These are phyloP conservation scores for Coemansia guatemalensis DNA, from an alignment of 192 early-diverging fungal genomes.

Conservation along the genomic window DNA sequence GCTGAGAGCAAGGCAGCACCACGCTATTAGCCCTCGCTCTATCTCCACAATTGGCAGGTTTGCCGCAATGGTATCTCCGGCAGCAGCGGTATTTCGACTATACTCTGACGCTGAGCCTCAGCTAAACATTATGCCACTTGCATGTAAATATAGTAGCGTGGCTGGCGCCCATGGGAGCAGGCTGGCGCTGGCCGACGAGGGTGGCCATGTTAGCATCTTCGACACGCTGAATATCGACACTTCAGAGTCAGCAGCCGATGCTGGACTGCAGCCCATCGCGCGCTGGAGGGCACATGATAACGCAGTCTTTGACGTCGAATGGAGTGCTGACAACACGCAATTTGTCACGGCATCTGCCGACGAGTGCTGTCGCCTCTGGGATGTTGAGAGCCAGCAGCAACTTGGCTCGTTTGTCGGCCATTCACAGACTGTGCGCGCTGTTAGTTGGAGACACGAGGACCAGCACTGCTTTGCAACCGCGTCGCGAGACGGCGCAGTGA, in stretches of 20 bases:
- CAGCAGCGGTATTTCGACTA: slow-evolving; percentile 23
- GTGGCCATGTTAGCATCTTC: slow-evolving; percentile 35
- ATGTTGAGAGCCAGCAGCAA: slow-evolving; percentile 61
- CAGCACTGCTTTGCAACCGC: slow-evolving; percentile 67
- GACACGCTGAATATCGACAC: slow-evolving; percentile 13
- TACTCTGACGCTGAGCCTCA: slow-evolving; percentile 16
- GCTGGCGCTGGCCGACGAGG: slow-evolving; percentile 46
- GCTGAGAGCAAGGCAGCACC: slow-evolving; percentile 11
- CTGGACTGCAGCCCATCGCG: slow-evolving; percentile 13
- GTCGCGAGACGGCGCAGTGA: slow-evolving; percentile 69
- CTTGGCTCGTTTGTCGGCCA: slow-evolving; percentile 66
- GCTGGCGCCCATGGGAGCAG: background rate
- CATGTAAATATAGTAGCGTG: slow-evolving; percentile 38
- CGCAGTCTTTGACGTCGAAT: slow-evolving; percentile 80
- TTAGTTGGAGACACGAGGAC: slow-evolving; percentile 60
- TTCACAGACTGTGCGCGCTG: slow-evolving; percentile 66
- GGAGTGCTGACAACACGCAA: slow-evolving; percentile 66
- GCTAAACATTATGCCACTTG: slow-evolving; percentile 24
- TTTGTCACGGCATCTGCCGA: slow-evolving; percentile 79
- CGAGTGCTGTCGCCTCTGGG: slow-evolving; percentile 70
- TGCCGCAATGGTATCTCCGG: slow-evolving; percentile 27
- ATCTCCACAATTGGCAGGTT: slow-evolving; percentile 23
- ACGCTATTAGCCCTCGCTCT: background rate
- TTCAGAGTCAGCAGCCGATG: background rate
- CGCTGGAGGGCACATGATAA: slow-evolving; percentile 68